phyloP scores from a whole-genome alignment of 352 stramenopile genomes.

The Phytopythium delawarense region DNA sequence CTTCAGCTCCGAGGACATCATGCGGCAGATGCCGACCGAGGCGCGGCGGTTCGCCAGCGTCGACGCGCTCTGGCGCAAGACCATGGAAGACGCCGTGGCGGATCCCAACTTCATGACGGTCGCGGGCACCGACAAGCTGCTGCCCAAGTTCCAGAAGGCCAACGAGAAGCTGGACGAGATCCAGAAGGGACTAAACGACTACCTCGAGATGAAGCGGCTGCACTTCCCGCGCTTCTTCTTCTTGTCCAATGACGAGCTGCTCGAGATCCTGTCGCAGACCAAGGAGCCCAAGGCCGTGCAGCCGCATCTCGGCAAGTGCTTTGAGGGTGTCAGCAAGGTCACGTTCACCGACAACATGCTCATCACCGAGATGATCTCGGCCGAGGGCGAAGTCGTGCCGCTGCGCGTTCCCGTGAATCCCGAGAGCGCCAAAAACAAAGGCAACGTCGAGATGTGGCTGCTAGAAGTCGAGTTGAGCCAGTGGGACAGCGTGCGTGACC shows the following conservation, averaged over 20 bases:
- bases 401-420: slow-evolving; percentile 85
- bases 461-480: slow-evolving; percentile 90
- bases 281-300: slow-evolving; percentile 92
- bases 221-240: slow-evolving; percentile 95
- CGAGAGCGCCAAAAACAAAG: slow-evolving; percentile 91
- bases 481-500: slow-evolving; percentile 90
- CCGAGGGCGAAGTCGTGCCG: slow-evolving; percentile 89
- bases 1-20: slow-evolving; percentile 94
- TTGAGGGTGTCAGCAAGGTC: slow-evolving; percentile 90
- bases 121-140: slow-evolving; percentile 85
- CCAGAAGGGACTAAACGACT: slow-evolving; percentile 92
- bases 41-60: slow-evolving; percentile 86
- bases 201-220: slow-evolving; percentile 92
- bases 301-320: slow-evolving; percentile 88
- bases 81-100: slow-evolving; percentile 87
- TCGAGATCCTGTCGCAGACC: slow-evolving; percentile 92
- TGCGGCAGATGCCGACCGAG: slow-evolving; percentile 94
- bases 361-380: slow-evolving; percentile 92
- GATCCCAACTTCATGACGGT: slow-evolving; percentile 90
- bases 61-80: slow-evolving; percentile 89
- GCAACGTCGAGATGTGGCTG: slow-evolving; percentile 95
- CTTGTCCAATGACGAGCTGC: slow-evolving; percentile 91
- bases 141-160: slow-evolving; percentile 90
- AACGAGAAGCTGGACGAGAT: slow-evolving; percentile 95
- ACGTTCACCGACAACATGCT: slow-evolving; percentile 87